Conservation (phyloP, 352 stramenopile genomes). For the Globisporangium megalacanthum region DNA sequence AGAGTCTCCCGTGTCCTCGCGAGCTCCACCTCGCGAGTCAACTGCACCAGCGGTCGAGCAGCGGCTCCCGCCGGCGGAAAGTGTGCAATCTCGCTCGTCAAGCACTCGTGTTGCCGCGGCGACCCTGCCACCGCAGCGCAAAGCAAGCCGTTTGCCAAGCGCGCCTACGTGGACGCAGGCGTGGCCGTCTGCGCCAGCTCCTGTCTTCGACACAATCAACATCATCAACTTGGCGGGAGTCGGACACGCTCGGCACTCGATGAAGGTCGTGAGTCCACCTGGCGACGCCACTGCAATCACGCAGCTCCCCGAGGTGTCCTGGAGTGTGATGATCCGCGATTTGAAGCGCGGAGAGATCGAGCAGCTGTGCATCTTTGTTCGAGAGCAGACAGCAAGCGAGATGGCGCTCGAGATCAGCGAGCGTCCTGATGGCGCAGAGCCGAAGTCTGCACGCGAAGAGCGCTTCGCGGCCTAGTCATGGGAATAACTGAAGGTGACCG, state of each 20-base stretch:
- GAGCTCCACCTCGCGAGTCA: conserved; percentile 7
- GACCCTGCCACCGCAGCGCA: too few relatives aligned
- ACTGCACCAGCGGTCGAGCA: conserved; percentile 9
- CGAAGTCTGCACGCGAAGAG: conserved; percentile 12
- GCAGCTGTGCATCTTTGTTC: conserved; percentile 14
- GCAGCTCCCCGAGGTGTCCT: neutral
- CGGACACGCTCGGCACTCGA: too few relatives aligned
- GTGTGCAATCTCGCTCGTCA: too few relatives aligned
- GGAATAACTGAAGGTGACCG: neutral
- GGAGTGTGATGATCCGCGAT: conserved; percentile 6
- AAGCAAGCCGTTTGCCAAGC: too few relatives aligned
- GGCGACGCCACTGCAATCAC: neutral
- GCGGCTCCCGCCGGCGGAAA: conserved; percentile 3
- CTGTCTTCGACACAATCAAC: conserved; percentile 6
- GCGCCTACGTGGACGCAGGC: neutral
- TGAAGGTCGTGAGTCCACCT: neutral
- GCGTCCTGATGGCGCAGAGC: conserved; percentile 8
- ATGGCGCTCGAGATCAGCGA: neutral
- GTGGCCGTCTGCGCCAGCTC: too few relatives aligned
- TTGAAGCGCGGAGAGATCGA: conserved; percentile 20
- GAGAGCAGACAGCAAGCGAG: too few relatives aligned
- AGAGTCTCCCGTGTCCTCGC: too few relatives aligned
- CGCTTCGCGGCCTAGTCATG: conserved; percentile 15
- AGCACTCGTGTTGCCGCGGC: too few relatives aligned
- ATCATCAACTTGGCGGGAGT: conserved; percentile 3